phyloP scores from a whole-genome alignment of 192 early-diverging fungal species.

The Thoreauomyces humboldtii region DNA sequence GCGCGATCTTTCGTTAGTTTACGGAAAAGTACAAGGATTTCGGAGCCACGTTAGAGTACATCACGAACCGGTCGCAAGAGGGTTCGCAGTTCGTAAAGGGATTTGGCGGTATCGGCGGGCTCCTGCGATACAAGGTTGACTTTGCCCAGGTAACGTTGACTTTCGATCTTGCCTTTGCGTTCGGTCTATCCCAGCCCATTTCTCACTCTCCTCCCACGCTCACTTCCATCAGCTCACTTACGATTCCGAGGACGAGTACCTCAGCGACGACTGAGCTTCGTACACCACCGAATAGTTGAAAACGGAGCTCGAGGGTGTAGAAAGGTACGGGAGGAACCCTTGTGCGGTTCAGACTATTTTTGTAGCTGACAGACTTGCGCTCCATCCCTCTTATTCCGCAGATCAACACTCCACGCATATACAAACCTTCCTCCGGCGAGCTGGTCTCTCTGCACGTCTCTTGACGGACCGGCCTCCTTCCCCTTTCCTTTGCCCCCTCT shows the following conservation, averaged over 20 bases:
- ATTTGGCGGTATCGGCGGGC: constrained; percentile 96
- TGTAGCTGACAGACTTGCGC: no score
- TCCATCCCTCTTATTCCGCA: no score
- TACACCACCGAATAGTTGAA: constrained; percentile 7
- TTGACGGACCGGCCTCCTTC: no score
- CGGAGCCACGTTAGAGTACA: constrained; percentile 89
- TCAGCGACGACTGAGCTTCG: constrained; percentile 42
- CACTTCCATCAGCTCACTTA: constrained; percentile 6
- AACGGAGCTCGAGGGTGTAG: constrained; percentile 1
- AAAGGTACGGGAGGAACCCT: no score
- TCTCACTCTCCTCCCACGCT: no score
- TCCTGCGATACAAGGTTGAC: constrained; percentile 92
- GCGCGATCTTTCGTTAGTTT: constrained; percentile 48
- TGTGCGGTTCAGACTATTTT: no score
- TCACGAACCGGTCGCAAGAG: constrained; percentile 94
- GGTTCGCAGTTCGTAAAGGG: constrained; percentile 97
- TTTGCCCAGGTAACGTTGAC: constrained; percentile 35
- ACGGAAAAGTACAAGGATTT: constrained; percentile 97
- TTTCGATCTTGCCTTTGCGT: no score
- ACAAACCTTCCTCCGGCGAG: no score
- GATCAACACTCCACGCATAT: no score
- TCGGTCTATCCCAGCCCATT: no score
- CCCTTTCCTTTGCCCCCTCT: no score
- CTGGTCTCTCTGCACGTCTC: no score
- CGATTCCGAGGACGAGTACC: constrained; percentile 56